Base-by-base conservation (phyloP, 1,284 basidiomycete genomes). In the Fomitopsis palustris region DNA sequence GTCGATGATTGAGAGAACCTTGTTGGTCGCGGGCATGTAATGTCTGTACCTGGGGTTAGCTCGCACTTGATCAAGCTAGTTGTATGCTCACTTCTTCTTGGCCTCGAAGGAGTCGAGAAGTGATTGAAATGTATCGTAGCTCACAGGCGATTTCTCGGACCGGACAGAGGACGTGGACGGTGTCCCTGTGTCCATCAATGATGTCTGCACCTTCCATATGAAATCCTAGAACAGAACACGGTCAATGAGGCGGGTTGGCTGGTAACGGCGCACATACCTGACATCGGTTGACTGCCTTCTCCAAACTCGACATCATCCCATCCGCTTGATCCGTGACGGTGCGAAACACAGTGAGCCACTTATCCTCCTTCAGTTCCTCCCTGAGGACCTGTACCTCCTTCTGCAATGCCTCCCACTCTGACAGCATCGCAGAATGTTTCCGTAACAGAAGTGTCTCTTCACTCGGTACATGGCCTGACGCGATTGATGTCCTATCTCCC, bases 271-370 rank as follows among this genome's bases (percentile, higher is more conserved):
- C 45, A 29, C 58, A 56, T 67, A 89, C 88, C 77, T 93, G 88
- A 76, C 91, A 94, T 65, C 90, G 83, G 64, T 87, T 87, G 49
- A 96, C 86, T 7, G 91, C 92, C 72, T 95, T 96, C 77, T 97
- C 93, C 63, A 98, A 75, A 68, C 93, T 94, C 29, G 88, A 86
- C 93, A 98, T 96, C 95, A 98, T 96, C 29, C 92, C 93, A 69
- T 96, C 91, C 35, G 95, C 95, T 73, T 98, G 95, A 62, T 92
- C 88, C 14, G 89, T 90, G 43, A 95, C 94, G 38, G 92, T 95
- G 63, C 93, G 82, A 73, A 98, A 98, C n/a, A 97, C 90, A 9
- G 89, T 90, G 67, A 98, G 81, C 90, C 94, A 97, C 69, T 94
- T 95, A 74, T 98, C 95, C 73, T 98, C 96, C 73, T 93, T 93